These are phyloP conservation scores for Solanum medicagineum DNA, from an alignment of 257 asterid species.

Conservation along the genomic window DNA sequence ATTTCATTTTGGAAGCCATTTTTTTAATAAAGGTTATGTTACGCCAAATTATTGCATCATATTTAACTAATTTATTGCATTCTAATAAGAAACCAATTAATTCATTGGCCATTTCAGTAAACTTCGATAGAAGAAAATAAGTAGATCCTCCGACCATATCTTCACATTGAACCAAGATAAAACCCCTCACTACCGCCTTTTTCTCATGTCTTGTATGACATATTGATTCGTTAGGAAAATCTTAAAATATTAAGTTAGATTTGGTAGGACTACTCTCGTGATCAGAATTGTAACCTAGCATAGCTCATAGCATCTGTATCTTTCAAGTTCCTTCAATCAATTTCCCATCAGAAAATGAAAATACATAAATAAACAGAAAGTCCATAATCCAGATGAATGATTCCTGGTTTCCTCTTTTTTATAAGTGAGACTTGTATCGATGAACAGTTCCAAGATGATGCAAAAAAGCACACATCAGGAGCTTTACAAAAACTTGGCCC, in stretches of 20 bases:
- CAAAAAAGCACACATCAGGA: neutral
- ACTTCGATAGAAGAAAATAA: neutral
- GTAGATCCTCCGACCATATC: neutral
- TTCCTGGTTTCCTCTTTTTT: neutral
- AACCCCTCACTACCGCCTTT: neutral
- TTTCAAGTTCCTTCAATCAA: too few species aligned
- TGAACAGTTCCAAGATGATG: neutral
- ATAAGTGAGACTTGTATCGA: neutral
- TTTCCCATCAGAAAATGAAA: neutral
- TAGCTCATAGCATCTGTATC: neutral
- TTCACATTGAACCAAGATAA: neutral
- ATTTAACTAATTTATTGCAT: neutral
- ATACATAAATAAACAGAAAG: neutral
- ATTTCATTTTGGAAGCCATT: neutral
- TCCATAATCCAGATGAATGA: neutral
- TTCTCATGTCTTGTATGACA: neutral
- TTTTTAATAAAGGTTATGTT: too few species aligned
- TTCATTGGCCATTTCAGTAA: neutral
- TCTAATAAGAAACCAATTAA: neutral
- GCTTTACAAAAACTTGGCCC: neutral
- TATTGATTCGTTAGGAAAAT: neutral
- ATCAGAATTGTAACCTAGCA: neutral
- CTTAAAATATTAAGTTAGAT: neutral
- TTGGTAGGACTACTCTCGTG: neutral
- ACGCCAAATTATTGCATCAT: neutral